Base-by-base conservation (phyloP, 163 green algal genomes). In the Chlorella variabilis region DNA sequence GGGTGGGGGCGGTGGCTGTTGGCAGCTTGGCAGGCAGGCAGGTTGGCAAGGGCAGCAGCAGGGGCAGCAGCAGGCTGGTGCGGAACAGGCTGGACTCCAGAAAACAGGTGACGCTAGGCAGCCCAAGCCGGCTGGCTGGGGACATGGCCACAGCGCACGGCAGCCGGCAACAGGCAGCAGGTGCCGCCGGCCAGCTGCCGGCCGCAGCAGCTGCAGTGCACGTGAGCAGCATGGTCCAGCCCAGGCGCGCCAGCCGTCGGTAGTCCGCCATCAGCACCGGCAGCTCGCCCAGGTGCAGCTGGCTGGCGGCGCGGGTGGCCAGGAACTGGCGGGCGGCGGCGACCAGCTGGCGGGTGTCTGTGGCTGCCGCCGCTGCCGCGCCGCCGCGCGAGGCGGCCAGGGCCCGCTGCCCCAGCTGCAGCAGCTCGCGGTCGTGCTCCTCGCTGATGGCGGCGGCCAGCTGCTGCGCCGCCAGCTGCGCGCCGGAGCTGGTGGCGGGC, bases 201-300 rank as follows among this genome's bases (percentile, higher is more conserved):
- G 45, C 45, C 45, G 45, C 45, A 54, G 11, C 15, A 54, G 45
- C 45, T 15, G 11, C 11, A 54, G 45, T 15, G 11, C 71, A 80
- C 73, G 48, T 66, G 4, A 85, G 48, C 62, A 77, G 17, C 71
- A 73, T 38, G 34, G 18, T 38, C 82, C 82, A 87, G 0, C 83
- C 83, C 42, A 78, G 34, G 3, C 69, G 41, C 2, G 83, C 83
- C 69, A 88, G 81, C 39, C 71, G 51, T 41, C 84, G 54, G 42
- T 88, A 88, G 45, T 87, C 81, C 4, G 63, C 71, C 80, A 88
- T 67, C 39, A 88, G 77, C 51, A 77, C 70, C 0, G 63, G 73
- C 67, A 87, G 66, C 23, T 87, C 79, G 0, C 70, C 78, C 23
- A 85, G 78, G 42, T 38, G 38, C 58, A 86, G 45, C 7, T 87